Percentiles rank a stretch among this genome's conserved stretches.
Conservation (phyloP, 352 stramenopile species). For the Chrysophaeum taylorii region DNA sequence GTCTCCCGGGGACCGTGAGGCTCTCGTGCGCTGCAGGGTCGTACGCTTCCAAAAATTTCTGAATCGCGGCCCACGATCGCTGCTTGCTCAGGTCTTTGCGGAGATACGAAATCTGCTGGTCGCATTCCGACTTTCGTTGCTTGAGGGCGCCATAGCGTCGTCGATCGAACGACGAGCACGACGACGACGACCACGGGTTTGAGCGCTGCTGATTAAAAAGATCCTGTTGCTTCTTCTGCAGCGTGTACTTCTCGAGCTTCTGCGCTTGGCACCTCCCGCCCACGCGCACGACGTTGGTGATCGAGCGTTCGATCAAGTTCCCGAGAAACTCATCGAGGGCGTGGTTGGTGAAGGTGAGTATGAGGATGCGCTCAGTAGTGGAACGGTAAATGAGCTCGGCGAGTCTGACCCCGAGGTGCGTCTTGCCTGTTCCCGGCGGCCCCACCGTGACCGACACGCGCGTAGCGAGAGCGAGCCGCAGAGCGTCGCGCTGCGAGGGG, state of each 20-base stretch:
- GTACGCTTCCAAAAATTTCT: no score
- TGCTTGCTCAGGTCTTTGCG: no score
- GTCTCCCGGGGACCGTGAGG: no score
- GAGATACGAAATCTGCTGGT: no score
- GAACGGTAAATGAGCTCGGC: no score
- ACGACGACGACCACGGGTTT: no score
- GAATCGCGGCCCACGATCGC: no score
- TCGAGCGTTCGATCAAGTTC: slow-evolving; percentile 41
- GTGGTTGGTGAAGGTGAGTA: slow-evolving; percentile 55
- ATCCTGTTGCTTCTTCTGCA: slow-evolving; percentile 3
- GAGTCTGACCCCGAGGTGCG: slow-evolving; percentile 48
- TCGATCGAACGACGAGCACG: no score
- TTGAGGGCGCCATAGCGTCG: no score
- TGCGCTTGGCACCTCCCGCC: slow-evolving; percentile 44
- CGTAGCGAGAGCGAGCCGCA: slow-evolving; percentile 43
- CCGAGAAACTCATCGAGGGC: slow-evolving; percentile 58
- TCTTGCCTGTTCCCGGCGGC: slow-evolving; percentile 32
- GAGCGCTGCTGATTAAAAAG: no score
- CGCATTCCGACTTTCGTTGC: no score
- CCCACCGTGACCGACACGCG: slow-evolving; percentile 50
- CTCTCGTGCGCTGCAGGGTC: no score
- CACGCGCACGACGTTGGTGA: slow-evolving; percentile 40
- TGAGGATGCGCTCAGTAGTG: slow-evolving; percentile 41
- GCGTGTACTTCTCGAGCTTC: slow-evolving; percentile 6
- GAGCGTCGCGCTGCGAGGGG: slow-evolving; percentile 42